Conservation (phyloP, 2,329 filamentous ascomycete species). For the Aspergillus pseudoglaucus region DNA sequence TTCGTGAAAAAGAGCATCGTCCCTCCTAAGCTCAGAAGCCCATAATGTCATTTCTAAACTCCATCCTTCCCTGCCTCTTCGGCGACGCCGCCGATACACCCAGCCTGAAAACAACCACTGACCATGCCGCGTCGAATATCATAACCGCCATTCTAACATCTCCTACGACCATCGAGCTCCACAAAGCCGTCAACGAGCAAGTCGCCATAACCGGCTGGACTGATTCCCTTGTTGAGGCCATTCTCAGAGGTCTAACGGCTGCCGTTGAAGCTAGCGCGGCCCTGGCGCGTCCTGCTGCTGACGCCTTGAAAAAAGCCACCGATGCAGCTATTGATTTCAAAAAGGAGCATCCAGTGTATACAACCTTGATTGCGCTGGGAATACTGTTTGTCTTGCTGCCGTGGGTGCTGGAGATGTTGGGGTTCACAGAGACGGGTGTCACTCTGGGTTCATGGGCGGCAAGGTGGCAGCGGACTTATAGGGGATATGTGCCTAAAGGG, state of each 20-base stretch:
- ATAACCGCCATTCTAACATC: slow-evolving; percentile 6
- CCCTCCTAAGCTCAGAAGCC: not conserved
- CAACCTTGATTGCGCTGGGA: slow-evolving; percentile 19
- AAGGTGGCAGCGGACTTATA: slow-evolving; percentile 34
- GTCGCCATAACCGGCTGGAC: slow-evolving; percentile 10
- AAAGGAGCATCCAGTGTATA: slow-evolving; percentile 17
- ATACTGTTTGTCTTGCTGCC: slow-evolving; percentile 17
- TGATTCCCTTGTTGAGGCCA: slow-evolving; percentile 6
- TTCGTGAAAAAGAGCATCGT: not conserved
- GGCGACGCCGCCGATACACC: not conserved
- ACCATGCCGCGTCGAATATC: slow-evolving; percentile 4
- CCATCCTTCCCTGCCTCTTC: slow-evolving; percentile 1
- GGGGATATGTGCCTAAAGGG: slow-evolving; percentile 33
- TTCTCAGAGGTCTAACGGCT: slow-evolving; percentile 9
- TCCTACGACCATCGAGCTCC: not conserved
- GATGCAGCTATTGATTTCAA: slow-evolving; percentile 13
- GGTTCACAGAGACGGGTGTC: slow-evolving; percentile 20
- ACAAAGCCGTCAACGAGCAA: slow-evolving; percentile 7
- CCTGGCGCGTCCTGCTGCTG: slow-evolving; percentile 10
- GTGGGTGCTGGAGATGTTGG: slow-evolving; percentile 20
- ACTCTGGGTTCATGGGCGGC: slow-evolving; percentile 33
- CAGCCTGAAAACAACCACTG: not conserved
- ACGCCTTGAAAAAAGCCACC: slow-evolving; percentile 10
- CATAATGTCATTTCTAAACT: not conserved
- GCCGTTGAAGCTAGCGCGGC: slow-evolving; percentile 8